A percentile compares a stretch with the other conserved stretches of the same genome.
Conservation (phyloP, 371 early-diverging fungal species). For the Encephalitozoon cuniculi region DNA sequence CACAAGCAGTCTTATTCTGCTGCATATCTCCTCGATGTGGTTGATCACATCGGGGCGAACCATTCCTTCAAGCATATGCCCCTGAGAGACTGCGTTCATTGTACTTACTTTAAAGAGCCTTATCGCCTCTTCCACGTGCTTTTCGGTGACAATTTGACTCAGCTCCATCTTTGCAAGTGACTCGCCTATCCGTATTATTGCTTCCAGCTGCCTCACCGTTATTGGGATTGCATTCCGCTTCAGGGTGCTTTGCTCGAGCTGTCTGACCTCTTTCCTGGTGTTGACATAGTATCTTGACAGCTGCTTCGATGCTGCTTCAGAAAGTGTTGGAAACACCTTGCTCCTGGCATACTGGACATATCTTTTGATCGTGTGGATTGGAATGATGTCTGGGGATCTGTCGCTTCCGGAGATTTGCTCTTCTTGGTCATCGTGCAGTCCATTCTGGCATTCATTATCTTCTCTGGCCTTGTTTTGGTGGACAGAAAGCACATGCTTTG, state of each 20-base stretch:
- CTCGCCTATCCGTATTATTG: constrained; percentile 95
- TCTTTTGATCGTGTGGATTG: constrained; percentile 45
- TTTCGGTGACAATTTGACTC: constrained; percentile 71
- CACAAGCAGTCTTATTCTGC: constrained; percentile 46
- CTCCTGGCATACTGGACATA: constrained; percentile 59
- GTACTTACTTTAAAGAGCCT: constrained; percentile 91
- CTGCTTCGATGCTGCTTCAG: constrained; percentile 51
- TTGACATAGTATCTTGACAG: constrained; percentile 83
- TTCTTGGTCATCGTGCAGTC: constrained; percentile 68
- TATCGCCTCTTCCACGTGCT: constrained; percentile 94
- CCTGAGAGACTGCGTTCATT: constrained; percentile 71
- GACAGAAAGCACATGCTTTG: constrained; percentile 53
- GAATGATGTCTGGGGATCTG: constrained; percentile 61
- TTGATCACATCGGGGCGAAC: constrained; percentile 43
- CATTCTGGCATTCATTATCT: background rate
- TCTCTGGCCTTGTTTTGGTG: constrained; percentile 29
- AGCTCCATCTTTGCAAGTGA: constrained; percentile 89
- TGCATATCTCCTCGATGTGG: constrained; percentile 46
- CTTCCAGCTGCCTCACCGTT: constrained; percentile 95
- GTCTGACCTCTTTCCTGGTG: constrained; percentile 75
- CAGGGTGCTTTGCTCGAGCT: constrained; percentile 67
- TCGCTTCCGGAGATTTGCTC: constrained; percentile 72
- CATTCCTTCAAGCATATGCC: constrained; percentile 62
- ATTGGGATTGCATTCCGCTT: constrained; percentile 84
- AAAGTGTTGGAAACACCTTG: constrained; percentile 53